Evolutionary conservation across 192 early-diverging fungal species (phyloP), one percentile per base, ranked within the genome.

Genomic region (Entomortierella chlamydospora): DNA sequence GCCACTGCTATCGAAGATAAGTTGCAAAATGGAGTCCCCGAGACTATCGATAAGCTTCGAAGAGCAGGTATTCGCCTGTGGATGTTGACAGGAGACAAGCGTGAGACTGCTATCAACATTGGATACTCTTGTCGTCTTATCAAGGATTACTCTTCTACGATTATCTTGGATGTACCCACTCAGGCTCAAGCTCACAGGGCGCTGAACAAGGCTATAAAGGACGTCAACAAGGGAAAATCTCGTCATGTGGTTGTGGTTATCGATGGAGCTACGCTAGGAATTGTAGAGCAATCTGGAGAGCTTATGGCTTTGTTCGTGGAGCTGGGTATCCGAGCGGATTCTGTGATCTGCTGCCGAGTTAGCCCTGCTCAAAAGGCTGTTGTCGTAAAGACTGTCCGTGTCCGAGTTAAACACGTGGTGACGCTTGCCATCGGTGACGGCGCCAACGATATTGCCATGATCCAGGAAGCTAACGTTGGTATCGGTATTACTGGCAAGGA

Each of bases 361-460:
- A 92, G 92, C 31, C 96, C 96, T 22, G 81, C 90, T 39, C 96
- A 98, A 82, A 98, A 98, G 80, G 94, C 95, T 2, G 84, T 94
- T 18, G 91, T 96, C 0, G 96, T 97, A 57, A 85, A 89, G 67
- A 86, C 85, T 45, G 89, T 92, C 60, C 87, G 90, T 3, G 83
- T 57, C 28, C 72, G 82, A 62, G 61, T 66, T 39, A 83, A 73
- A 23, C 51, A 83, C 22, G 72, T 82, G 15, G 87, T 93, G 59
- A 95, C 93, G 25, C 70, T 94, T 45, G 93, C 93, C 13, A 95
- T 98, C 53, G 96, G 96, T 39, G 96, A 98, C 52, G 96, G 96
- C 18, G 96, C 93, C 55, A 98, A 98, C 71, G 96, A 98, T 61
- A 93, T 97, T 87, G 91, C 93, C 23, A 98, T 98, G 96, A 95